Evolutionary conservation across 352 stramenopile species (phyloP).

Genomic region (Thalassiosira mediterranea): DNA sequence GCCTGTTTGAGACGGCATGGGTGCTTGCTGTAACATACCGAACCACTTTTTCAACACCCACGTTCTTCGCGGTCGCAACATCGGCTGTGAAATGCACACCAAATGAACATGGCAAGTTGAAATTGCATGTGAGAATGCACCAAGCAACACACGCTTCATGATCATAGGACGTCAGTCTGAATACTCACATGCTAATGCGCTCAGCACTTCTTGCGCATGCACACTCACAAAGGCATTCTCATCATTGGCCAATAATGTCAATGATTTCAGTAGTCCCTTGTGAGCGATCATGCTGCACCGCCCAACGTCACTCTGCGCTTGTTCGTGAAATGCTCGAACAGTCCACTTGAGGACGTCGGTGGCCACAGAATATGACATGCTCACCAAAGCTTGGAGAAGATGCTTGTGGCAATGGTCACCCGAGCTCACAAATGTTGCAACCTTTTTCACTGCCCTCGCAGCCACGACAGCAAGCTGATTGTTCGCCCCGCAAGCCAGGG

Average conservation of each 20-base stretch:
- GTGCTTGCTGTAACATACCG: conserved; percentile 13
- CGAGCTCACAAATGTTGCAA: conserved; percentile 38
- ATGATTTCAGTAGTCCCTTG: conserved; percentile 29
- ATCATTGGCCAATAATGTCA: conserved; percentile 33
- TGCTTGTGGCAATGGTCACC: conserved; percentile 14
- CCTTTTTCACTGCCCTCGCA: conserved; percentile 41
- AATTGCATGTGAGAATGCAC: too few relatives aligned
- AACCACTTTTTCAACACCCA: conserved; percentile 36
- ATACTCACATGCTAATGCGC: conserved; percentile 33
- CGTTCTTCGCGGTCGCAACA: conserved; percentile 34
- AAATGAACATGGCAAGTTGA: too few relatives aligned
- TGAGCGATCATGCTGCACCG: conserved; percentile 49
- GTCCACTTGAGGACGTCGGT: conserved; percentile 43
- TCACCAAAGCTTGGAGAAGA: conserved; percentile 44
- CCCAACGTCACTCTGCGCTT: conserved; percentile 31
- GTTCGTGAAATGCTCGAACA: conserved; percentile 31
- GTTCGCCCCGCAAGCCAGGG: conserved; percentile 35
- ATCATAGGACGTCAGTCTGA: too few relatives aligned
- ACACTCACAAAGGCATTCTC: conserved; percentile 26
- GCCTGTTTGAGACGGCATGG: too few relatives aligned
- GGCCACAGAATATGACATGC: conserved; percentile 33
- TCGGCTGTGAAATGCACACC: too few relatives aligned
- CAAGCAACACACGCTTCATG: too few relatives aligned
- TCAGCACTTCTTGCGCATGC: conserved; percentile 22
- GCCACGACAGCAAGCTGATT: conserved; percentile 19